Percentiles rank a stretch among this genome's conserved stretches.
phyloP scores from a whole-genome alignment of 2,329 filamentous ascomycete genomes.

The Penicillium hesseltinei region DNA sequence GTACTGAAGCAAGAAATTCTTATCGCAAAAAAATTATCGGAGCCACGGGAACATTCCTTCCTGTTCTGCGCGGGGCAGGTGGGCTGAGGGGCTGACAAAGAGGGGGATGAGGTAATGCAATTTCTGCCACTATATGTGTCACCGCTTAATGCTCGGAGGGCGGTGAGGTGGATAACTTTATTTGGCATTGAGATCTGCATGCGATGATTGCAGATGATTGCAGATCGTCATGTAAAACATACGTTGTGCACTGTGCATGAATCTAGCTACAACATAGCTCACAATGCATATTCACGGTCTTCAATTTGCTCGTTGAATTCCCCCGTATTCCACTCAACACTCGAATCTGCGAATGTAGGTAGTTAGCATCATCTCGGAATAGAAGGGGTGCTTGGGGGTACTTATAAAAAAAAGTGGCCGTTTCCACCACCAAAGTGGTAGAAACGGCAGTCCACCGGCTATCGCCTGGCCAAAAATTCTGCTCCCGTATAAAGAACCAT shows the following conservation, averaged over 20 bases:
- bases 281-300: background rate
- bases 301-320: background rate
- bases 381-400: slow-evolving; percentile 15
- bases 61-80: slow-evolving; percentile 24
- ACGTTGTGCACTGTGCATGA: background rate
- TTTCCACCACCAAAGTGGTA: slow-evolving; percentile 22
- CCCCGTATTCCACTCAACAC: background rate
- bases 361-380: slow-evolving; percentile 30
- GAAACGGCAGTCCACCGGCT: slow-evolving; percentile 29
- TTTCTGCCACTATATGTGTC: background rate
- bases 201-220: background rate
- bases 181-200: too few relatives aligned
- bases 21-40: slow-evolving; percentile 23
- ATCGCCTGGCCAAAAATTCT: slow-evolving; percentile 15
- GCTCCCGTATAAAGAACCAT: slow-evolving; percentile 12
- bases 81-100: slow-evolving; percentile 19
- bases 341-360: slow-evolving; percentile 21
- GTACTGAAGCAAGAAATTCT: slow-evolving; percentile 7
- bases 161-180: background rate
- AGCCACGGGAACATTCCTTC: slow-evolving; percentile 34
- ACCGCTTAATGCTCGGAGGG: background rate
- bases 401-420: slow-evolving; percentile 42
- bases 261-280: background rate
- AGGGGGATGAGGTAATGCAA: slow-evolving; percentile 1
- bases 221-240: background rate